Evolutionary conservation across 305 asterid species (phyloP), one percentile per base, ranked within the genome.

Genomic region (Rubia tinctorum): DNA sequence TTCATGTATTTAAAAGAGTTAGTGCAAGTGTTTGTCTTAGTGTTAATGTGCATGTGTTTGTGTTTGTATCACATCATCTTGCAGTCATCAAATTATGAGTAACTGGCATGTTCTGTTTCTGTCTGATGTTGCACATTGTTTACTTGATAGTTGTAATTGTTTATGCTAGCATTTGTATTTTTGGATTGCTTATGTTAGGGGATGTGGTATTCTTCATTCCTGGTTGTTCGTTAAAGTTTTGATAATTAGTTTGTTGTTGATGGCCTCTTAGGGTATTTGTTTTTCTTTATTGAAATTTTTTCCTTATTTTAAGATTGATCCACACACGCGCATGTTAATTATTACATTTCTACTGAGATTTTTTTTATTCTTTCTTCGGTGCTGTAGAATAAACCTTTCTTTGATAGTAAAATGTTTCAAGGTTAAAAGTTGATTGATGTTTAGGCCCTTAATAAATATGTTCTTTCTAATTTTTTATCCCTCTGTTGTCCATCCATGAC

Each of bases 1-100:
- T 15, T 53, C 59, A 53, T 53, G 17, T 53, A 53, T 53, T 53
- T 53, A 53, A 53, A 43, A 17, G 59, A 18, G 80, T 64, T 64
- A 34, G 47, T 15, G 43, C 8, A 27, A 27, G 20, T 59, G 68
- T 44, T 64, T 68, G 44, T 63, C 11, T 60, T 22, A 8, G 4
- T 65, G 17, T 47, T 53, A 53, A 2, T 58, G 30, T 58, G 64
- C 45, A 42, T 71, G 27, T 56, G 23, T 58, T 70, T 34, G 14
- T 58, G 20, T 27, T 42, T 30, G 6, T 43, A n/a, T 17, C 18
- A 39, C 34, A 30, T 30, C 34, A 30, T 3, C 8, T 44, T 40
- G 12, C 53, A 7, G 22, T 22, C 53, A 40, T 62, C 67, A 9
- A 66, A 8, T 40, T 0, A 39, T 8, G 5, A n/a, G 53, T 18